A percentile compares a stretch with the other conserved stretches of the same genome.
These are phyloP conservation scores for Amanita muscaria DNA, from an alignment of 768 basidiomycete genomes.

Conservation along the genomic window DNA sequence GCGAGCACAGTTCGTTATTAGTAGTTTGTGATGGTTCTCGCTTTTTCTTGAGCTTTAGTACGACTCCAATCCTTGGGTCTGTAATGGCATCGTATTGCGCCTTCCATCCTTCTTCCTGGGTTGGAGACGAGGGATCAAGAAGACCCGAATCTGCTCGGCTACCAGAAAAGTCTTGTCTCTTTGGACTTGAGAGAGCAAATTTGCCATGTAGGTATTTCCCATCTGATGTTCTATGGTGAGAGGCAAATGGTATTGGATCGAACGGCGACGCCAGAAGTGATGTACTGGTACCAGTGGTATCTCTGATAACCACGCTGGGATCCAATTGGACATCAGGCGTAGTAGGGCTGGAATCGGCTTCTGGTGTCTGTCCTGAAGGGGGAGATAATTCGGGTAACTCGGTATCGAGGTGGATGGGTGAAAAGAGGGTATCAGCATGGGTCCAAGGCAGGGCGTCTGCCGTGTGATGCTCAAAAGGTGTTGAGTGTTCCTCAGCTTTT, in stretches of 20 bases:
- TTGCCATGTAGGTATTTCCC: constrained; percentile 72
- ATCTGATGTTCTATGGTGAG: constrained; percentile 53
- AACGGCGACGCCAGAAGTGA: constrained; percentile 30
- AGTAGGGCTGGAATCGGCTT: constrained; percentile 36
- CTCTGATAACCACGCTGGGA: constrained; percentile 17
- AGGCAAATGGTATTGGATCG: constrained; percentile 69
- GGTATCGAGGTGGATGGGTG: constrained; percentile 16
- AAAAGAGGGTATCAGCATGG: constrained; percentile 24
- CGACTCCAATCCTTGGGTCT: constrained; percentile 63
- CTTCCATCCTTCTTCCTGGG: constrained; percentile 34
- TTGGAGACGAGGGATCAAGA: constrained; percentile 13
- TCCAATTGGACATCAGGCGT: constrained; percentile 49
- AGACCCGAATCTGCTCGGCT: too few species aligned
- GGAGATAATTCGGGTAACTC: constrained; percentile 34
- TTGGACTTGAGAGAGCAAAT: constrained; percentile 60
- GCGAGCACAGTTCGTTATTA: constrained; percentile 22
- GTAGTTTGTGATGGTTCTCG: constrained; percentile 42
- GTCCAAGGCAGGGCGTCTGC: neutral
- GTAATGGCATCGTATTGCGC: constrained; percentile 50
- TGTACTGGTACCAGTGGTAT: constrained; percentile 10
- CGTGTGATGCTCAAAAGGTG: constrained; percentile 8
- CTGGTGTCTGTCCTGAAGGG: constrained; percentile 40
- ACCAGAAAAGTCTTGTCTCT: constrained; percentile 40
- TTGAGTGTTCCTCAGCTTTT: neutral
- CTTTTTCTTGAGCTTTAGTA: constrained; percentile 61